A percentile compares a stretch with the other conserved stretches of the same genome.
phyloP scores from a whole-genome alignment of 306 rosid genomes.

The Notholithocarpus densiflorus region DNA sequence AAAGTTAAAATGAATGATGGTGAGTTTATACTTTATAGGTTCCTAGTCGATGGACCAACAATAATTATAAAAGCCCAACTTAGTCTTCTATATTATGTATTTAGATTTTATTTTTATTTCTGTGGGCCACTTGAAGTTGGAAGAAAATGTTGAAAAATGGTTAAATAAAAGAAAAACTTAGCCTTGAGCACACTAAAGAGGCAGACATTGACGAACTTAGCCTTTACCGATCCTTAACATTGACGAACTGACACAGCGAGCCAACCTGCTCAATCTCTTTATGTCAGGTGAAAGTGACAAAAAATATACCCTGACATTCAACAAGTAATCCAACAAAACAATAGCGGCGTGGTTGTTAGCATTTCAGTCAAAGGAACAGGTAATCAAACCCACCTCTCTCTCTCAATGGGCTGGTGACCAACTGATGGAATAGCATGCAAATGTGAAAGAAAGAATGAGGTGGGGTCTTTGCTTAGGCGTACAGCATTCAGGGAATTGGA shows the following conservation, averaged over 20 bases:
- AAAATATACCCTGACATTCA: too few species aligned
- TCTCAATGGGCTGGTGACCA: slow-evolving; percentile 34
- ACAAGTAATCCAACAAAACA: not conserved
- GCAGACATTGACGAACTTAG: too few species aligned
- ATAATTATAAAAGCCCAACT: too few species aligned
- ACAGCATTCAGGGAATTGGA: not conserved
- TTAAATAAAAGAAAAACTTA: not conserved
- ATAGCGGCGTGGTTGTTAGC: slow-evolving; percentile 15
- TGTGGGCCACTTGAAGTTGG: not conserved
- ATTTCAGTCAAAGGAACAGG: slow-evolving; percentile 30
- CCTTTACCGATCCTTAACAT: slow-evolving; percentile 24
- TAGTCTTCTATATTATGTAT: too few species aligned
- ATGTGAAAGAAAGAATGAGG: not conserved
- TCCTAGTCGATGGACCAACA: too few species aligned
- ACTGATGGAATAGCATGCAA: slow-evolving; percentile 18
- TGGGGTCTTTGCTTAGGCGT: slow-evolving; percentile 1
- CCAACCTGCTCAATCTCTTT: too few species aligned
- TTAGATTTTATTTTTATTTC: too few species aligned
- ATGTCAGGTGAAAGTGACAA: too few species aligned
- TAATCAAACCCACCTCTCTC: slow-evolving; percentile 28
- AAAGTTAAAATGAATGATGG: too few species aligned
- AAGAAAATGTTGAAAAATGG: not conserved
- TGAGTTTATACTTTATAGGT: too few species aligned
- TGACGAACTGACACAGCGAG: slow-evolving; percentile 25
- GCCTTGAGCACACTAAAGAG: not conserved